Evolutionary conservation across 768 basidiomycete species (phyloP).

Genomic region (Psilocybe sp.): DNA sequence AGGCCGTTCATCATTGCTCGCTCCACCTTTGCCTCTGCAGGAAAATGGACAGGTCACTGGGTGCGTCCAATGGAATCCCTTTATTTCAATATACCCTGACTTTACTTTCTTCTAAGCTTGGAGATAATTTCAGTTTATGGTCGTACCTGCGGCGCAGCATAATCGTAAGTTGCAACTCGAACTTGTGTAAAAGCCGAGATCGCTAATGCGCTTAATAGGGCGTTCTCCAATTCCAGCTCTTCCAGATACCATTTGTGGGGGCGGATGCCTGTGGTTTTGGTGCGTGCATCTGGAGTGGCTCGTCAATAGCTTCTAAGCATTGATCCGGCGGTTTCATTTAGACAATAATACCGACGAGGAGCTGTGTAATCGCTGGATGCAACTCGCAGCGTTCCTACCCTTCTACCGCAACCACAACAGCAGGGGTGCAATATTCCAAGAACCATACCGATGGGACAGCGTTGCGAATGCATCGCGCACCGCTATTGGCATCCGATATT

Average conservation of each 20-base stretch:
- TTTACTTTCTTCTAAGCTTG: slow-evolving; percentile 41
- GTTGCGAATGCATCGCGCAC: slow-evolving; percentile 72
- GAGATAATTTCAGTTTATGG: slow-evolving; percentile 79
- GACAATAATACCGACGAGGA: slow-evolving; percentile 74
- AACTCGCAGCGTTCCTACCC: slow-evolving; percentile 77
- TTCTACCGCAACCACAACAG: slow-evolving; percentile 82
- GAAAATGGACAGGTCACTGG: slow-evolving; percentile 75
- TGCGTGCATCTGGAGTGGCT: slow-evolving; percentile 21
- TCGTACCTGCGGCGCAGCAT: slow-evolving; percentile 67
- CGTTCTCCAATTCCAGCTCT: slow-evolving; percentile 83
- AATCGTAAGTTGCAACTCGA: slow-evolving; percentile 23
- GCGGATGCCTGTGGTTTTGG: slow-evolving; percentile 74
- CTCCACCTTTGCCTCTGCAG: slow-evolving; percentile 66
- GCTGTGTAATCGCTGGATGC: slow-evolving; percentile 84
- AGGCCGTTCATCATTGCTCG: slow-evolving; percentile 72
- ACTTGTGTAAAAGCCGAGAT: background rate
- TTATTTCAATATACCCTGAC: slow-evolving; percentile 11
- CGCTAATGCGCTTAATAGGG: slow-evolving; percentile 39
- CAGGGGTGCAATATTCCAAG: slow-evolving; percentile 66
- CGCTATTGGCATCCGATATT: slow-evolving; percentile 70
- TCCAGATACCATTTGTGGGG: slow-evolving; percentile 82
- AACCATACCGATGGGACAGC: slow-evolving; percentile 79
- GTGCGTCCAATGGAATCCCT: slow-evolving; percentile 28
- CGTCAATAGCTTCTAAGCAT: slow-evolving; percentile 10
- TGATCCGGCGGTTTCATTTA: slow-evolving; percentile 11